Evolutionary conservation across 2,329 filamentous ascomycete genomes (phyloP), one percentile per base, ranked within the genome.

Genomic region (Fusarium marasasianum): DNA sequence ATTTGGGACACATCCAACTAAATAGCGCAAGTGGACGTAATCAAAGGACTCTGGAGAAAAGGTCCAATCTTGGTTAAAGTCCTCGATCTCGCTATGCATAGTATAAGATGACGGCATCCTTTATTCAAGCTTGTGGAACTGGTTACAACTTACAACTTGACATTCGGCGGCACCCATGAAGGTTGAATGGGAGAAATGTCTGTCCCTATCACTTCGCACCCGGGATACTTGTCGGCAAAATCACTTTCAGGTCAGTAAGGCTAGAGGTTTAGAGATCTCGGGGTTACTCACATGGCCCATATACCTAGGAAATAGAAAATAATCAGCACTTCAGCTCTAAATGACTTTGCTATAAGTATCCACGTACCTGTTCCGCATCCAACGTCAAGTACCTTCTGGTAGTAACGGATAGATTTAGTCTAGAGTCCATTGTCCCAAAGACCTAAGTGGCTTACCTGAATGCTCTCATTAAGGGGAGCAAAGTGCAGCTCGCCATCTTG

Each of bases 61-160:
- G 11, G 73, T 75, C 73, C 73, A 75, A 2, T 76, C 73, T 31
- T 76, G 66, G 4, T 56, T 75, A 4, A 74, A 75, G 17, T 75
- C 73, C 15, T 75, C 73, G 14, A 75, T 75, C 41, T 76, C 70
- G 22, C 68, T 71, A 9, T 15, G 6, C 2, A 14, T 5, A 13
- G 44, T 60, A 10, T 70, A 29, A 53, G 31, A 22, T 3, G 3
- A 7, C 13, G 6, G 1, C 9, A 10, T 29, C 3, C 5, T 48
- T 48, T 7, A 3, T 8, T 35, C 13, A 15, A 15, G 13, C 0
- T 15, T 35, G 2, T 35, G 6, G 3, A 26, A 55, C 2, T 11
- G 8, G 5, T 1, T 13, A 1, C 14, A 12, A 22, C 68, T 43
- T 20, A 71, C 68, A 75, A 75, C 29, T 75, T 69, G 45, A 75